Base-by-base conservation (phyloP, 495 filamentous ascomycete genomes). In the Penicillium soppii region DNA sequence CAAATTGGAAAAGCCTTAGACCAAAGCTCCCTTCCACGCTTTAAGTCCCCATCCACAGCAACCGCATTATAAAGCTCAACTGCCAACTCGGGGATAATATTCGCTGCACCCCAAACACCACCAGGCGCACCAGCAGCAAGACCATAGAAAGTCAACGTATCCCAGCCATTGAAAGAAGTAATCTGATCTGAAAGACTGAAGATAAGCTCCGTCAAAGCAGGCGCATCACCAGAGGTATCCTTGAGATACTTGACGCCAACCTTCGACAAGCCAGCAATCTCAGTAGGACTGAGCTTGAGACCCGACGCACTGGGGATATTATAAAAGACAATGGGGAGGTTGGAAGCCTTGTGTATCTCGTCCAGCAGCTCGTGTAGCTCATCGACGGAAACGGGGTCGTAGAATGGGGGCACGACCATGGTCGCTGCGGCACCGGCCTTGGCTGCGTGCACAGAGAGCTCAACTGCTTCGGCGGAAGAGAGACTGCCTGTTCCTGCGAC, bases 391-490 rank as follows among this genome's bases (percentile, higher is more conserved):
- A 71, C 45, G 0, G 70, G 53, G 50, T 73, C 68, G 33, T 73
- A 73, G 57, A 68, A 73, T 2, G 70, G 70, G 13, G 70, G 70
- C 0, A 73, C 70, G 16, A 71, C 66, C 70, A 73, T 73, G 10
- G 67, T 48, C 1, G 66, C 62, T 0, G 59, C 54, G 10, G 70
- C 70, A 9, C 70, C 70, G 32, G 39, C 64, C 20, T 63, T 12
- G 1, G 47, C 59, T 0, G 70, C 70, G 46, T 73, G 70, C 0
- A 52, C 39, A 15, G 66, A 64, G 21, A 73, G 63, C 23, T 73
- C 66, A n/a, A 73, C 50, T 1, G 64, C 59, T 36, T 70, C 68
- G 0, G 45, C 46, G 5, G 62, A 64, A 0, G 66, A 62, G 15
- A 54, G 58, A 41, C 52, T 53, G 2, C 70, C 70, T 10, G 59